Conservation (phyloP, 441 rosid species). For the Erodium moschatum region DNA sequence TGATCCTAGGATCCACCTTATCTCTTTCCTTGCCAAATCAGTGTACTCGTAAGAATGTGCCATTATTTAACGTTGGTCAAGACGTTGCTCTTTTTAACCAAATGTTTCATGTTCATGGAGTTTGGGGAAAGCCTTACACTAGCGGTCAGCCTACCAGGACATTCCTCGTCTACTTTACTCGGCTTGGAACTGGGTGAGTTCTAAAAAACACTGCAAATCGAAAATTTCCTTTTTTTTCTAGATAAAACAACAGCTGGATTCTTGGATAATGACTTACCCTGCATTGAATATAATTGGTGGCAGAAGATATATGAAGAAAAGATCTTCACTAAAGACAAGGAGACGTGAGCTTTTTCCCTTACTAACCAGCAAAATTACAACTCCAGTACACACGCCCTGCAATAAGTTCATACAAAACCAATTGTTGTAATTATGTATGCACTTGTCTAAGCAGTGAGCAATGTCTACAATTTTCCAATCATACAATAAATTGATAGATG, state of each 20-base stretch:
- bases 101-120: too few relatives aligned
- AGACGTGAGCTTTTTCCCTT: slow-evolving; percentile 24
- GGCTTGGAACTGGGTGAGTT: too few relatives aligned
- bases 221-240: background rate
- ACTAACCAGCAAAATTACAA: slow-evolving; percentile 22
- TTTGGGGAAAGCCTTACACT: too few relatives aligned
- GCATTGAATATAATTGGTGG: slow-evolving; percentile 35
- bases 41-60: too few relatives aligned
- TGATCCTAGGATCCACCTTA: too few relatives aligned
- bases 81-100: too few relatives aligned
- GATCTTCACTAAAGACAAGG: slow-evolving; percentile 24
- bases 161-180: too few relatives aligned
- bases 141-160: too few relatives aligned
- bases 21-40: too few relatives aligned
- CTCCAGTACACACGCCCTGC: slow-evolving; percentile 35
- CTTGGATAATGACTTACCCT: slow-evolving; percentile 19
- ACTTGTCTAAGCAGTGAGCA: too few relatives aligned
- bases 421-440: background rate
- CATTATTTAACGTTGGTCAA: too few relatives aligned
- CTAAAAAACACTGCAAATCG: background rate
- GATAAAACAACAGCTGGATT: background rate
- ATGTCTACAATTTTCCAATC: background rate
- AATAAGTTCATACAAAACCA: slow-evolving; percentile 14
- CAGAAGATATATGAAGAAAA: slow-evolving; percentile 31
- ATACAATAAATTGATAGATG: background rate